Base-by-base conservation (phyloP, 2,329 filamentous ascomycete species). In the Cercospora brassicicola region DNA sequence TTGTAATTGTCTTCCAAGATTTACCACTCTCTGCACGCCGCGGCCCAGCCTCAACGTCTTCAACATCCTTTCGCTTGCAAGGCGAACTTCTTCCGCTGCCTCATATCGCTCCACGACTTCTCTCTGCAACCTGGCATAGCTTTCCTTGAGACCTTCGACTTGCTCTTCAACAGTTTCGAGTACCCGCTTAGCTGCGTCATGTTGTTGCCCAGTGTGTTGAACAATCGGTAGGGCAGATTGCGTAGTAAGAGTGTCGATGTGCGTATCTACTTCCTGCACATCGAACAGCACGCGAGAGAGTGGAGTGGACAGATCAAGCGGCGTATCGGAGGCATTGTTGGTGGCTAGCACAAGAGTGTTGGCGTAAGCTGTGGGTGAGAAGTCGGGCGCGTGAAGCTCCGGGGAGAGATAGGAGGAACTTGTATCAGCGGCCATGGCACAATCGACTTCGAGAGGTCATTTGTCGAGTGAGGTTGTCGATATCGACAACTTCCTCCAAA, bases 211-310 rank as follows among this genome's bases (percentile, higher is more conserved):
- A 2, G 94, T 96, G 79, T 97, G 87, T 31, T 89, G 83, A 20
- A 99, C 86, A 30, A 99, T 85, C 0, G 93, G 91, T 0, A 94
- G 82, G 2, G 95, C 93, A 30, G 90, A 91, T 71, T 91, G 90
- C 2, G 93, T 95, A 5, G 94, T 96, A 48, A 98, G 86, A 3
- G 88, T 87, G 79, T 99, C 93, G 71, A 99, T 97, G 78, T 96
- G 93, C 0, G 94, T 96, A 81, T 98, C 94, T 72, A 99, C 91
- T 81, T 98, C 95, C 78, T 98, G 95, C 2, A 95, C 90, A 80
- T 99, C 95, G 81, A 99, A 99, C 6, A 98, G 88, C 4, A 97
- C 94, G 64, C 93, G 89, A 4, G 94, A 97, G 59, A 99, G 86
- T 2, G 95, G 94, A 15, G 95, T 98, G 5, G 93, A 94, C 66